phyloP scores from a whole-genome alignment of 768 basidiomycete genomes.

The Roridomyces roridus region DNA sequence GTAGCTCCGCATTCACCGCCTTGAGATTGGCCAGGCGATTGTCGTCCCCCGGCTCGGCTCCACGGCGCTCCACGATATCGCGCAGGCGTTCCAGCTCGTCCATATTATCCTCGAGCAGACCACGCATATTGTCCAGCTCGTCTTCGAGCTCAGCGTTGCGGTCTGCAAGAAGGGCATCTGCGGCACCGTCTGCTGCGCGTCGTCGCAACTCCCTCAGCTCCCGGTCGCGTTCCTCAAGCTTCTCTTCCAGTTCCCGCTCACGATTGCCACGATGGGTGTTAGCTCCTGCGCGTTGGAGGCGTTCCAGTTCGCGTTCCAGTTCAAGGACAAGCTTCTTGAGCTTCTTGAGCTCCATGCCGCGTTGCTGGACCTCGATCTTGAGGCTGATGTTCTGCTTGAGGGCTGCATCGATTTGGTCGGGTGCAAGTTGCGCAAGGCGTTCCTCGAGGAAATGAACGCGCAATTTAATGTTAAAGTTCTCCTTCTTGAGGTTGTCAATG shows the following conservation, averaged over 20 bases:
- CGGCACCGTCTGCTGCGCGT: constrained; percentile 41
- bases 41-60: constrained; percentile 31
- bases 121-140: constrained; percentile 72
- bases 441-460: constrained; percentile 97
- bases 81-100: constrained; percentile 81
- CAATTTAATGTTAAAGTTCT: constrained; percentile 96
- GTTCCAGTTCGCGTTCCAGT: constrained; percentile 80
- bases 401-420: constrained; percentile 91
- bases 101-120: constrained; percentile 78
- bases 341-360: constrained; percentile 90
- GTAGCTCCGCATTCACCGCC: constrained; percentile 68
- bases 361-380: constrained; percentile 90
- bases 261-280: constrained; percentile 48
- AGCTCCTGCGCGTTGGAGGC: constrained; percentile 59
- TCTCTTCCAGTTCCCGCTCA: constrained; percentile 79
- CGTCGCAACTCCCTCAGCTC: constrained; percentile 73
- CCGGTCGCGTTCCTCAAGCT: constrained; percentile 73
- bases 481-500: constrained; percentile 94
- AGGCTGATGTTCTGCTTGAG: constrained; percentile 93
- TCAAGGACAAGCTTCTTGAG: constrained; percentile 88
- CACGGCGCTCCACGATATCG: constrained; percentile 67
- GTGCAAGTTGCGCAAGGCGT: constrained; percentile 85
- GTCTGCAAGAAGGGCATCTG: constrained; percentile 60
- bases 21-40: constrained; percentile 61
- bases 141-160: constrained; percentile 76